Conservation (phyloP, 2,329 filamentous ascomycete genomes). For the Periglandula ipomoeae region DNA sequence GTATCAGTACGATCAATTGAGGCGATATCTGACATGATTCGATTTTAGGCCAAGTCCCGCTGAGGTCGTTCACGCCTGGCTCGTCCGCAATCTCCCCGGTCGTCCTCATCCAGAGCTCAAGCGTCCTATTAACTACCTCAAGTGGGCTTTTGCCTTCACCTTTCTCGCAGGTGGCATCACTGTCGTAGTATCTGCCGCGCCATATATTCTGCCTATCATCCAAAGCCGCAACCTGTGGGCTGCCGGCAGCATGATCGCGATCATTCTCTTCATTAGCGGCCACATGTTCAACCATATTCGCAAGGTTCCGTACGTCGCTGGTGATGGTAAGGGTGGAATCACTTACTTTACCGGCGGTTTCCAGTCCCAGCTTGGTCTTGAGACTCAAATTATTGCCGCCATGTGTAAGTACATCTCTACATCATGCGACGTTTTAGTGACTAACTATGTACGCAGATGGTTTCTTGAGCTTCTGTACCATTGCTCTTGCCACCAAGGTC, state of each 20-base stretch:
- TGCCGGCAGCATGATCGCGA: conserved; percentile 74
- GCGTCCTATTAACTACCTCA: conserved; percentile 81
- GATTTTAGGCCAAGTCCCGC: conserved; percentile 56
- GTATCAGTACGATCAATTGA: too few species aligned
- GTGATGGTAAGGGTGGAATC: conserved; percentile 76
- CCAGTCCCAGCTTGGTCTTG: conserved; percentile 85
- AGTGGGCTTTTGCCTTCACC: conserved; percentile 59
- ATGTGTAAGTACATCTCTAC: conserved; percentile 57
- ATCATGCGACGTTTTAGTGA: not conserved
- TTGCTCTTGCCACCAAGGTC: conserved; percentile 84
- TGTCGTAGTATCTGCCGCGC: conserved; percentile 59
- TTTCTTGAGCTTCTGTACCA: conserved; percentile 78
- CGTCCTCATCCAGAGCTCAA: conserved; percentile 68
- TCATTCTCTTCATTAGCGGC: conserved; percentile 88
- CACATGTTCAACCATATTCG: conserved; percentile 99
- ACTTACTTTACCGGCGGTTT: conserved; percentile 88
- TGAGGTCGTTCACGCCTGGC: conserved; percentile 70
- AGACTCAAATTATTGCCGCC: conserved; percentile 89
- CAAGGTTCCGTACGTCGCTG: conserved; percentile 84
- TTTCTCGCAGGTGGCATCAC: conserved; percentile 63
- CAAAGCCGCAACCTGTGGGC: conserved; percentile 94
- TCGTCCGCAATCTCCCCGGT: conserved; percentile 68
- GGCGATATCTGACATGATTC: not conserved
- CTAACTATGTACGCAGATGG: conserved; percentile 33
- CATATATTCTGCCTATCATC: conserved; percentile 71